These are phyloP conservation scores for Pythium chondricola DNA, from an alignment of 352 stramenopile genomes.

Conservation along the genomic window DNA sequence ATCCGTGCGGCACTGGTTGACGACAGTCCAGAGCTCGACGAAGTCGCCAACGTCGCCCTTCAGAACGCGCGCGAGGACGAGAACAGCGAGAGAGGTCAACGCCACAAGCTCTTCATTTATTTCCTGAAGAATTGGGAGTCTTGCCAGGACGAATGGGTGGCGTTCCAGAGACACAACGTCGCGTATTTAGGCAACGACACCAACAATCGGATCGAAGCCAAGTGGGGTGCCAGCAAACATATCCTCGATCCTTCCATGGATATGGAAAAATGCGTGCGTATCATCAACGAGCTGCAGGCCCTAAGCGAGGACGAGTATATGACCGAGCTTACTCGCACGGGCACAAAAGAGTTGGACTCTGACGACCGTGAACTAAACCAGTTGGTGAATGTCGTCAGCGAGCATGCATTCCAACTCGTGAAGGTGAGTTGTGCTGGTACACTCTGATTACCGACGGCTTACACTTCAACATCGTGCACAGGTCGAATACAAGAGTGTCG, in stretches of 20 bases:
- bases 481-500: neutral
- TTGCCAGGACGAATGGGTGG: neutral
- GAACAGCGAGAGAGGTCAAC: neutral
- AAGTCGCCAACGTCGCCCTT: neutral
- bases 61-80: neutral
- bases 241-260: neutral
- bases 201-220: constrained; percentile 7
- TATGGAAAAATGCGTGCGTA: neutral
- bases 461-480: no score
- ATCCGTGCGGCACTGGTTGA: neutral
- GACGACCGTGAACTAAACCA: no score
- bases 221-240: constrained; percentile 3
- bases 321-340: neutral
- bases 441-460: no score
- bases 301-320: neutral
- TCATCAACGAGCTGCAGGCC: neutral
- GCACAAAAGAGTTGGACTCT: no score
- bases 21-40: neutral
- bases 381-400: constrained; percentile 13
- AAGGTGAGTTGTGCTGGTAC: neutral
- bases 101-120: neutral
- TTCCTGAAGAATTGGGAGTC: constrained; percentile 3
- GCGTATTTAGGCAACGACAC: constrained; percentile 7
- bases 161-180: constrained; percentile 3
- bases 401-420: constrained; percentile 18